These are phyloP conservation scores for Porodaedalea pini DNA, from an alignment of 1,284 basidiomycete species.

Conservation along the genomic window DNA sequence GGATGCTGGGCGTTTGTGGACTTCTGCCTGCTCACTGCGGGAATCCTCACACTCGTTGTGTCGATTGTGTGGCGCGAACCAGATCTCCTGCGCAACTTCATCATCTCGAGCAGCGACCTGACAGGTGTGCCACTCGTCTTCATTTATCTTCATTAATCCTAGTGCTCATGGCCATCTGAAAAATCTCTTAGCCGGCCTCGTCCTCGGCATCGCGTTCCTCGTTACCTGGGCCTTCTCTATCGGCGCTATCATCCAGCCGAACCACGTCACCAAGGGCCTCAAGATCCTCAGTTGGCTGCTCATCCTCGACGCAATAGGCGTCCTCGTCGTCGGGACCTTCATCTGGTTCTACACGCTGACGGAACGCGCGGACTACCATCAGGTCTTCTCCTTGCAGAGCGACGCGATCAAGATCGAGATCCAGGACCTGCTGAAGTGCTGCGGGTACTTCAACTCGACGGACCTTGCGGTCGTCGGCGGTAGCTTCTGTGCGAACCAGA, in stretches of 20 bases:
- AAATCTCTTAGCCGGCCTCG: slow-evolving; percentile 53
- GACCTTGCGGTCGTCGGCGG: slow-evolving; percentile 57
- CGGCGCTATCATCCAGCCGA: slow-evolving; percentile 64
- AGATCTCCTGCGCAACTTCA: slow-evolving; percentile 66
- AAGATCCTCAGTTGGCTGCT: slow-evolving; percentile 72
- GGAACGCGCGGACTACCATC: slow-evolving; percentile 63
- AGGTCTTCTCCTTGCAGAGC: slow-evolving; percentile 48
- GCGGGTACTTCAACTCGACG: slow-evolving; percentile 73
- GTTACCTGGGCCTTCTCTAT: slow-evolving; percentile 67
- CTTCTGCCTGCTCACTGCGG: slow-evolving; percentile 64
- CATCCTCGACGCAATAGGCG: slow-evolving; percentile 53
- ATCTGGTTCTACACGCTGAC: slow-evolving; percentile 78
- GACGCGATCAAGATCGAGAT: slow-evolving; percentile 50
- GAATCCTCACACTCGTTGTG: slow-evolving; percentile 57
- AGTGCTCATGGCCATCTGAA: not conserved
- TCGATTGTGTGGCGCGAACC: slow-evolving; percentile 67
- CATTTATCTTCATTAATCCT: slow-evolving; percentile 1
- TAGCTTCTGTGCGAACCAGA: slow-evolving; percentile 55
- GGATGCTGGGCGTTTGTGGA: slow-evolving; percentile 69
- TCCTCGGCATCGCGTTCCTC: slow-evolving; percentile 67
- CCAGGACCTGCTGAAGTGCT: slow-evolving; percentile 80
- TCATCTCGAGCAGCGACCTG: slow-evolving; percentile 54
- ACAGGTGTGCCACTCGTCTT: slow-evolving; percentile 44
- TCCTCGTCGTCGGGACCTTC: slow-evolving; percentile 61
- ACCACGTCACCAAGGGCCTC: slow-evolving; percentile 63